phyloP scores from a whole-genome alignment of 2,329 filamentous ascomycete species.

The Neurospora crassa region DNA sequence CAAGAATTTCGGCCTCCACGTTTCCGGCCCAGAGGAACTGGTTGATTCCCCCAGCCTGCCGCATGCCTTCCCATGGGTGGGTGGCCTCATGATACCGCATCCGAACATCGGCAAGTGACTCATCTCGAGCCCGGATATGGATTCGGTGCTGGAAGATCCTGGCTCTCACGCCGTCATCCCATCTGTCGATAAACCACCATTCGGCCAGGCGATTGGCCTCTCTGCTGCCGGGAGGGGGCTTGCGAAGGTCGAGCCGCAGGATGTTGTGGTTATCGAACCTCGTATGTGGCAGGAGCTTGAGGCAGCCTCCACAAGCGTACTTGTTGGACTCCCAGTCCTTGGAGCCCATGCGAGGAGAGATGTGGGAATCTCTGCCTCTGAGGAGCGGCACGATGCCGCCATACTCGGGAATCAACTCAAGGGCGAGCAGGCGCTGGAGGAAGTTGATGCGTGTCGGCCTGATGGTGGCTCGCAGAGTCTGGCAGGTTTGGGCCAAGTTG shows the following conservation, averaged over 20 bases:
- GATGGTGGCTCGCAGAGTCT: slow-evolving; percentile 7
- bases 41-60: not conserved
- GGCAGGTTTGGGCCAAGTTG: slow-evolving; percentile 10
- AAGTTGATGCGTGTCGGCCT: slow-evolving; percentile 10
- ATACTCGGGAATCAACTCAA: slow-evolving; percentile 14
- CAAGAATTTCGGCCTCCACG: not conserved
- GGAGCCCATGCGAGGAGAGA: slow-evolving; percentile 3
- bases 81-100: not conserved
- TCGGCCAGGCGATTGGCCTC: slow-evolving; percentile 11
- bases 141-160: slow-evolving; percentile 1
- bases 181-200: slow-evolving; percentile 10
- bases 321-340: slow-evolving; percentile 9
- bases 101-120: not conserved
- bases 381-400: slow-evolving; percentile 13
- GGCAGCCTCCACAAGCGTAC: slow-evolving; percentile 16
- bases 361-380: not conserved
- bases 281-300: slow-evolving; percentile 14
- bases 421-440: slow-evolving; percentile 12
- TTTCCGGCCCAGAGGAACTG: not conserved
- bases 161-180: not conserved
- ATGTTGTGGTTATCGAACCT: slow-evolving; percentile 16
- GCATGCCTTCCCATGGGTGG: not conserved
- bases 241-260: slow-evolving; percentile 9
- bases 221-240: slow-evolving; percentile 10
- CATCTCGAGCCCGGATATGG: not conserved